Evolutionary conservation across 2,329 filamentous ascomycete species (phyloP), one percentile per base, ranked within the genome.

Genomic region (Ceratocystis papillata): DNA sequence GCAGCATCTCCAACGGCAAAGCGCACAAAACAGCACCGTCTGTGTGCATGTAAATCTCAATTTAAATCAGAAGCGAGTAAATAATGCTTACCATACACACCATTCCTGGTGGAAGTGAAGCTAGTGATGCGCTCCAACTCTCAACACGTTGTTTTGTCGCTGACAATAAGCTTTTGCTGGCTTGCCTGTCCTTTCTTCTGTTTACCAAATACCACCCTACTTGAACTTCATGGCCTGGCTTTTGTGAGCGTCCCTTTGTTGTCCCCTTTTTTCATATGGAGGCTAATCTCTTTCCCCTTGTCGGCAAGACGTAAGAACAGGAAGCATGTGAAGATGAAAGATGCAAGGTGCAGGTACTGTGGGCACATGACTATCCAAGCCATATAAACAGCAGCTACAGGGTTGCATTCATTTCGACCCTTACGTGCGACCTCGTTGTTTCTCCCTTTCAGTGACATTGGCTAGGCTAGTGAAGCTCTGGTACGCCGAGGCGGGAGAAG

Each of bases 21-120:
- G n/a, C 17, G 33, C 28, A 37, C 33, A 59, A 59, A 37, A 59
- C 55, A 59, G 25, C 3, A 3, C 25, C 15, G 55, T 59, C 55
- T 59, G 55, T 59, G 55, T 59, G 55, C 17, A 8, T 59, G 25
- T 20, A 28, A 59, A 59, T 59, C 28, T 20, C 55, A 59, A 59
- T 59, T n/a, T 59, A 17, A 59, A 59, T n/a, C 17, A 41, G 37
- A 41, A 41, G 10, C 12, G 12, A 12, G 37, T 4, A 15, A 41
- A 12, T 41, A 41, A 15, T 41, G 10, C 37, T 41, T 12, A 41
- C 37, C 3, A 15, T 5, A 3, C 37, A 41, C 37, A 41, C 12
- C 37, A 41, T 41, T 41, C 10, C 37, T 41, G 37, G 37, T 25
- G 48, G 1, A 53, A 53, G 48, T 28, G 12, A 53, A 12, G 37